Evolutionary conservation across 768 basidiomycete species (phyloP).

Genomic region (Leccinum barrowsii): DNA sequence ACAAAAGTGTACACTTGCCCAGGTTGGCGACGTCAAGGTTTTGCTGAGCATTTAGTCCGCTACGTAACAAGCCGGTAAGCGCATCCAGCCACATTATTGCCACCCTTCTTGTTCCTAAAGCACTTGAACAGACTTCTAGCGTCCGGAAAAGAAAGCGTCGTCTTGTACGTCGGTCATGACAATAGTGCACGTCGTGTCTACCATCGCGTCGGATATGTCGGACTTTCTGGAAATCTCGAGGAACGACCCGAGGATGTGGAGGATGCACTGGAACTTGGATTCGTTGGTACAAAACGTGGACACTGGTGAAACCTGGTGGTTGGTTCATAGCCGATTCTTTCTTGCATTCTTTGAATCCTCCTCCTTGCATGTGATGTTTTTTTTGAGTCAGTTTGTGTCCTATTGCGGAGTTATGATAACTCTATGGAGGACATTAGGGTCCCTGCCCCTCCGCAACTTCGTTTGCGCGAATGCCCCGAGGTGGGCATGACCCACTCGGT

Average conservation of each 20-base stretch:
- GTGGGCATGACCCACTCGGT: no score
- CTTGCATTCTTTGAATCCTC: neutral
- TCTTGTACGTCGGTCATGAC: slow-evolving; percentile 51
- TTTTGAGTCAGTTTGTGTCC: no score
- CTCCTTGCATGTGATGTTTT: neutral
- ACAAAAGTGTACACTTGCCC: slow-evolving; percentile 56
- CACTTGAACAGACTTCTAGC: slow-evolving; percentile 33
- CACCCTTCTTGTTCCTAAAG: neutral
- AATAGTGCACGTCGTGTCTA: slow-evolving; percentile 53
- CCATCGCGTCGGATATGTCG: slow-evolving; percentile 50
- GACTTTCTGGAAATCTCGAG: slow-evolving; percentile 35
- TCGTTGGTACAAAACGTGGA: slow-evolving; percentile 43
- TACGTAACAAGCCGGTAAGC: slow-evolving; percentile 43
- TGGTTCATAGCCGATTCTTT: neutral
- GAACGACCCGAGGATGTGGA: slow-evolving; percentile 40
- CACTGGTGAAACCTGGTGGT: slow-evolving; percentile 42
- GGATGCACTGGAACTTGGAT: slow-evolving; percentile 53
- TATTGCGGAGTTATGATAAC: no score
- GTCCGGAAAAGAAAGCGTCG: slow-evolving; percentile 45
- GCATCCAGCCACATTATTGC: neutral
- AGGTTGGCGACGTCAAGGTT: slow-evolving; percentile 42
- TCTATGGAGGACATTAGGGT: no score
- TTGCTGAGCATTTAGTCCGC: slow-evolving; percentile 50
- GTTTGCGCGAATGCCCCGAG: no score
- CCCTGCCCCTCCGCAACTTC: no score